A percentile compares a stretch with the other conserved stretches of the same genome.
Conservation (phyloP, 2,329 filamentous ascomycete species). For the Aspergillus versicolor region DNA sequence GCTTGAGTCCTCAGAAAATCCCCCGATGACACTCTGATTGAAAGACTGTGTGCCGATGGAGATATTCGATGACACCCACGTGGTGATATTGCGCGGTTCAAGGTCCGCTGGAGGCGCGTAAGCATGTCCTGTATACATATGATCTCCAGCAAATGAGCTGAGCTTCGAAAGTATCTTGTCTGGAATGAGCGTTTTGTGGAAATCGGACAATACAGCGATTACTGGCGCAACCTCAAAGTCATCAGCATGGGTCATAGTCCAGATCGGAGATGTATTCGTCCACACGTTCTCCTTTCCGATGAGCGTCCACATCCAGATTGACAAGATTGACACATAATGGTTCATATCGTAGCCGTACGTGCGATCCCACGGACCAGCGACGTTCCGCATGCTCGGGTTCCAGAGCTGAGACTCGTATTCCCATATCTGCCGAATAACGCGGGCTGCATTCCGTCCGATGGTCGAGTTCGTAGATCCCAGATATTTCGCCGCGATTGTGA, state of each 20-base stretch:
- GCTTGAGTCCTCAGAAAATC: conserved; percentile 50
- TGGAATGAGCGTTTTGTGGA: conserved; percentile 44
- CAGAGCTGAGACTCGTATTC: conserved; percentile 53
- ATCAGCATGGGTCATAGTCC: conserved; percentile 57
- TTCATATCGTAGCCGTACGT: conserved; percentile 66
- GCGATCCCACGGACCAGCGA: conserved; percentile 65
- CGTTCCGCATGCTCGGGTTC: conserved; percentile 59
- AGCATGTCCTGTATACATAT: conserved; percentile 52
- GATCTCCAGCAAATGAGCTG: conserved; percentile 52
- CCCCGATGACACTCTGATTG: conserved; percentile 56
- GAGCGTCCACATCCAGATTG: conserved; percentile 59
- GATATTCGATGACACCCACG: conserved; percentile 57
- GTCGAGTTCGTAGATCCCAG: conserved; percentile 50
- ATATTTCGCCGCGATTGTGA: conserved; percentile 62
- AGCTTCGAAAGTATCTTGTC: conserved; percentile 27
- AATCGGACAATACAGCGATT: conserved; percentile 54
- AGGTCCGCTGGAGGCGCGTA: conserved; percentile 61
- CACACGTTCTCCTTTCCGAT: conserved; percentile 24
- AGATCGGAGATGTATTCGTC: conserved; percentile 39
- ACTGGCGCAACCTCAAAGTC: conserved; percentile 61
- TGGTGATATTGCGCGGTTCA: conserved; percentile 57
- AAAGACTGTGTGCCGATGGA: conserved; percentile 63
- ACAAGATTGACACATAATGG: conserved; percentile 58
- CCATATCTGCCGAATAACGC: conserved; percentile 58
- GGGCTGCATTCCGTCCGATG: conserved; percentile 52